Base-by-base conservation (phyloP, 2,329 filamentous ascomycete genomes). In the Zalaria obscura region DNA sequence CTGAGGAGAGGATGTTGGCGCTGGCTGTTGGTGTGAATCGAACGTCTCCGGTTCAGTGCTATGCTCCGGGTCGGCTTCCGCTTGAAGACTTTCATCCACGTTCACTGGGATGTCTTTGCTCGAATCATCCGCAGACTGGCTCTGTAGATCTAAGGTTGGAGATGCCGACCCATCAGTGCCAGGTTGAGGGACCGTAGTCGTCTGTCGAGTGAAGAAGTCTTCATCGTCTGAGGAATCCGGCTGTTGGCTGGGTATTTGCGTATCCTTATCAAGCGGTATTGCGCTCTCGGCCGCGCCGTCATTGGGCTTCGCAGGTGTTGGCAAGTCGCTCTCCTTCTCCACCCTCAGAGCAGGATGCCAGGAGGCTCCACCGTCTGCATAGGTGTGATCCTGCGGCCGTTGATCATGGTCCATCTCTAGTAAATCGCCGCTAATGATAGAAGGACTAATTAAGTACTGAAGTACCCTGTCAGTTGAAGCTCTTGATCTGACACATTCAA, bases 261-360 rank as follows among this genome's bases (percentile, higher is more conserved):
- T 32, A 7, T 7, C 29, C 29, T 32, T 7, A 32, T 7, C n/a
- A 32, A 7, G 29, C 29, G 29, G 7, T 32, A n/a, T 7, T n/a
- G 29, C n/a, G 7, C 7, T n/a, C 29, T 32, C 29, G 7, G 29
- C 29, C 29, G 29, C 29, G 7, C 7, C 29, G n/a, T 7, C 7
- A 32, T n/a, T 32, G 29, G 29, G 29, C 29, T 32, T n/a, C n/a
- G 29, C 29, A 7, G 18, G 7, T 32, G 7, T 32, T n/a, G 29
- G 7, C 29, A 32, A n/a, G n/a, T 32, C 29, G 29, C 7, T n/a
- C 7, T 32, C 29, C 7, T 32, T n/a, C 29, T 43, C 36, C 18
- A 25, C 3, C 27, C 41, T 36, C 32, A 43, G 18, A 25, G 41
- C 41, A 36, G 41, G 41, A 33, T 43, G 31, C 41, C 41, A 43